Percentiles rank a stretch among this genome's conserved stretches.
phyloP scores from a whole-genome alignment of 345 rosid genomes.

The Streptanthus diversifolius region DNA sequence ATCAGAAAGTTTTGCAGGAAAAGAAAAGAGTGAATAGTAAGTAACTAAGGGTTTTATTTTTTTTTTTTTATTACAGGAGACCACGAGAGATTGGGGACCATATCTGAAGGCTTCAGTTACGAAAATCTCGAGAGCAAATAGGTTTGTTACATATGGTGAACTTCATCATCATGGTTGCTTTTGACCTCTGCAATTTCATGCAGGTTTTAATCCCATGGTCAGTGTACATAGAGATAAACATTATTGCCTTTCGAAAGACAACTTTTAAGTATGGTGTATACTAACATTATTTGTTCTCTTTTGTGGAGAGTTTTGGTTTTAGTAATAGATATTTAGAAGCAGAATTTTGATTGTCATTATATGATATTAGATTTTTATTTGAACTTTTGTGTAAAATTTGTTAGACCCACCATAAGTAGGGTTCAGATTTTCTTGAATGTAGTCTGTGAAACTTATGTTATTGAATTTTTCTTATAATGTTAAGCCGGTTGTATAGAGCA shows the following conservation, averaged over 20 bases:
- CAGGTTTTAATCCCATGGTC: neutral
- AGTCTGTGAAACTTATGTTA: neutral
- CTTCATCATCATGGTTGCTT: conserved; percentile 16
- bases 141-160: neutral
- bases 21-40: neutral
- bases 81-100: conserved; percentile 57
- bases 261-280: neutral
- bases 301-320: conserved; percentile 20
- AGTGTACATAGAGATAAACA: conserved; percentile 12
- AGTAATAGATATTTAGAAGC: neutral
- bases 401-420: neutral
- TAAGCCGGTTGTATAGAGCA: neutral
- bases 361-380: neutral
- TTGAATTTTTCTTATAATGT: neutral
- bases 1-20: neutral
- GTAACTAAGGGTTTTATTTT: neutral
- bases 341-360: neutral
- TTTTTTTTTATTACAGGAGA: conserved; percentile 46
- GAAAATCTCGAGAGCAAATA: conserved; percentile 62
- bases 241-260: neutral
- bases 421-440: neutral
- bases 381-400: neutral
- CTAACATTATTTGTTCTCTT: neutral
- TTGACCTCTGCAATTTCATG: conserved; percentile 1
- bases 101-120: conserved; percentile 69